Conservation (phyloP, 1,284 basidiomycete genomes). For the Malassezia cuniculi region DNA sequence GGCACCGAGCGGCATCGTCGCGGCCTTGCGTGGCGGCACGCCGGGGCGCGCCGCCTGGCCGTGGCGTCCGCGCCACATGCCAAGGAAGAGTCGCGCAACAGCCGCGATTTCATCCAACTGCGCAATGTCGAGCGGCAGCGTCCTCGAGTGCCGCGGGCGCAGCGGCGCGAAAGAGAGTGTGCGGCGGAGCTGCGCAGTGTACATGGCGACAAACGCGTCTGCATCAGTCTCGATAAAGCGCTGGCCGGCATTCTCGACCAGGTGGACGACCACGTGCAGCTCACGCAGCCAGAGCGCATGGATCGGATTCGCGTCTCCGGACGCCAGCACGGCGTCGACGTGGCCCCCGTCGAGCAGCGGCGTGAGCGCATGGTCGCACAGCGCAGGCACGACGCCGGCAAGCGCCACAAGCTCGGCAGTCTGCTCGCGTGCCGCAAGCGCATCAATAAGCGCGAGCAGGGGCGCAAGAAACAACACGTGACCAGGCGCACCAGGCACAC, state of each 20-base stretch:
- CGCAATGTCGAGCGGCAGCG: slow-evolving; percentile 21
- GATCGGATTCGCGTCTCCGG: slow-evolving; percentile 60
- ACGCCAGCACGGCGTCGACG: slow-evolving; percentile 58
- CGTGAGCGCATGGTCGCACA: slow-evolving; percentile 69
- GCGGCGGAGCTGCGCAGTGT: slow-evolving; percentile 63
- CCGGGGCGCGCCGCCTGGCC: slow-evolving; percentile 8
- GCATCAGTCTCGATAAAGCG: slow-evolving; percentile 77
- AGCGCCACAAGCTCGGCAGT: slow-evolving; percentile 74
- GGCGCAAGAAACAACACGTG: slow-evolving; percentile 37
- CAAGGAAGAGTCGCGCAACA: slow-evolving; percentile 23
- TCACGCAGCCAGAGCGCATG: slow-evolving; percentile 73
- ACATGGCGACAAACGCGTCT: slow-evolving; percentile 71
- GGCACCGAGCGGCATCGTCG: slow-evolving; percentile 4
- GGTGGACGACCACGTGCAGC: slow-evolving; percentile 64
- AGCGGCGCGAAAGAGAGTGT: slow-evolving; percentile 59
- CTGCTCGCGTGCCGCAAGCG: slow-evolving; percentile 61
- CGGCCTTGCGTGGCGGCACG: neutral
- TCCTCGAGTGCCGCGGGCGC: too few relatives aligned
- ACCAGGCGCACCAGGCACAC: neutral
- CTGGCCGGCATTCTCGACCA: slow-evolving; percentile 52
- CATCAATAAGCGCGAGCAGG: slow-evolving; percentile 70
- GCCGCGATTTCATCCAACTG: slow-evolving; percentile 24
- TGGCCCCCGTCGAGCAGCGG: slow-evolving; percentile 60
- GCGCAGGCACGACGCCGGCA: slow-evolving; percentile 66
- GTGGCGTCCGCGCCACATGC: slow-evolving; percentile 19